phyloP scores from a whole-genome alignment of 2,329 filamentous ascomycete species.

The Neopestalotiopsis sp. region DNA sequence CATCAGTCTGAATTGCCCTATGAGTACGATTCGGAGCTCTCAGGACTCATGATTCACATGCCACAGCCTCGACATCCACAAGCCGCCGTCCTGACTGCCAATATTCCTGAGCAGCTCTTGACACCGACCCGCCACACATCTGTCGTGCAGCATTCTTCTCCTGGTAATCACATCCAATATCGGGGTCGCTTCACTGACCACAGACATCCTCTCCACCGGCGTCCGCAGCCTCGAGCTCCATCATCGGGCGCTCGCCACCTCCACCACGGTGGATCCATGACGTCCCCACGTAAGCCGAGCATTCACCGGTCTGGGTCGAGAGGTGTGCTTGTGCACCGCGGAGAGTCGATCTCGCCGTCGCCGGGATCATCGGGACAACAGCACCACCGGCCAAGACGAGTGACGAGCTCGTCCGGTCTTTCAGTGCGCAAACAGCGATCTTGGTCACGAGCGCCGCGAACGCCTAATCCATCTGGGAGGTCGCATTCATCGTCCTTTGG shows the following conservation, averaged over 20 bases:
- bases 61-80: conserved; percentile 48
- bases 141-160: background rate
- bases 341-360: conserved; percentile 43
- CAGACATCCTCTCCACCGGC: conserved; percentile 45
- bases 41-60: conserved; percentile 60
- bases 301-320: conserved; percentile 37
- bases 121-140: conserved; percentile 2
- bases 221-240: conserved; percentile 56
- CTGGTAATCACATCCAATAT: background rate
- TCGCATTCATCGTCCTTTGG: background rate
- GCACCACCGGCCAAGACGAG: conserved; percentile 23
- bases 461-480: conserved; percentile 2
- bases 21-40: conserved; percentile 41
- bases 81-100: conserved; percentile 42
- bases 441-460: conserved; percentile 32
- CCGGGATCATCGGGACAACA: conserved; percentile 31
- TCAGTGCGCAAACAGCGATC: conserved; percentile 43
- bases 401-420: conserved; percentile 27
- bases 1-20: conserved; percentile 47
- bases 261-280: conserved; percentile 28
- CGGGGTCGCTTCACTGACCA: conserved; percentile 34
- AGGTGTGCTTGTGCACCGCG: conserved; percentile 27
- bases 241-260: conserved; percentile 58
- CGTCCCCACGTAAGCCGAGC: conserved; percentile 48
- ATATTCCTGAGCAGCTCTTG: conserved; percentile 27